Percentiles rank a stretch among this genome's conserved stretches.
These are phyloP conservation scores for Laetiporus sulphureus DNA, from an alignment of 1,284 basidiomycete species.

Conservation along the genomic window DNA sequence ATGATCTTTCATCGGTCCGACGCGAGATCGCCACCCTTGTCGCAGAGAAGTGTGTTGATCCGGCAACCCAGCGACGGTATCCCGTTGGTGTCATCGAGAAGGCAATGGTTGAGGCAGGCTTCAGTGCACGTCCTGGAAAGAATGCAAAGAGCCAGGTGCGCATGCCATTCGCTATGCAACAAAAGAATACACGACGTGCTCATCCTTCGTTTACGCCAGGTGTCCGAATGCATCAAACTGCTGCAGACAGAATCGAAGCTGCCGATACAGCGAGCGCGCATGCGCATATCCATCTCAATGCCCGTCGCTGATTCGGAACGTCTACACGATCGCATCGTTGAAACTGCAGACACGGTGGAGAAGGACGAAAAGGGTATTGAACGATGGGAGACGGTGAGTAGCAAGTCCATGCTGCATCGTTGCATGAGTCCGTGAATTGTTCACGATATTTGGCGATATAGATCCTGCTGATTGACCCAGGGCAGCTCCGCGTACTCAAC, in stretches of 20 bases:
- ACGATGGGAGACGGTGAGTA: conserved; percentile 84
- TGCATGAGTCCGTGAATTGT: neutral
- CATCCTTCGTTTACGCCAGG: conserved; percentile 36
- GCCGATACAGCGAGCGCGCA: conserved; percentile 87
- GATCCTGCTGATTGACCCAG: conserved; percentile 90
- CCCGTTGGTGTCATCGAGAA: conserved; percentile 97
- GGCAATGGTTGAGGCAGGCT: conserved; percentile 93
- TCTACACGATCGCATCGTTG: conserved; percentile 68
- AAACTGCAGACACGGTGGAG: conserved; percentile 80
- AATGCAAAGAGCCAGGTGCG: conserved; percentile 86
- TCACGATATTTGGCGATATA: conserved; percentile 23
- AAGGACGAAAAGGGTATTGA: conserved; percentile 69
- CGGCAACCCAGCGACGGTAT: conserved; percentile 82
- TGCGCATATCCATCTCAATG: conserved; percentile 86
- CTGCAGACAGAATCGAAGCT: conserved; percentile 78
- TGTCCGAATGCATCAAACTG: conserved; percentile 86
- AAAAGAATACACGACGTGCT: too few relatives aligned
- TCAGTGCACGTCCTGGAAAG: conserved; percentile 84
- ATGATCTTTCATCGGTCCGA: conserved; percentile 79
- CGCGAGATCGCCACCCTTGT: conserved; percentile 94
- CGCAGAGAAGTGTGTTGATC: conserved; percentile 94
- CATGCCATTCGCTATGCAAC: conserved; percentile 3
- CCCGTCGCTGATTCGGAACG: conserved; percentile 68
- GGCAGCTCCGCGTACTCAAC: conserved; percentile 84
- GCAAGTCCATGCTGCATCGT: neutral